A percentile compares a stretch with the other conserved stretches of the same genome.
phyloP scores from a whole-genome alignment of 78 protist species.

The Dictyostelium purpureum region DNA sequence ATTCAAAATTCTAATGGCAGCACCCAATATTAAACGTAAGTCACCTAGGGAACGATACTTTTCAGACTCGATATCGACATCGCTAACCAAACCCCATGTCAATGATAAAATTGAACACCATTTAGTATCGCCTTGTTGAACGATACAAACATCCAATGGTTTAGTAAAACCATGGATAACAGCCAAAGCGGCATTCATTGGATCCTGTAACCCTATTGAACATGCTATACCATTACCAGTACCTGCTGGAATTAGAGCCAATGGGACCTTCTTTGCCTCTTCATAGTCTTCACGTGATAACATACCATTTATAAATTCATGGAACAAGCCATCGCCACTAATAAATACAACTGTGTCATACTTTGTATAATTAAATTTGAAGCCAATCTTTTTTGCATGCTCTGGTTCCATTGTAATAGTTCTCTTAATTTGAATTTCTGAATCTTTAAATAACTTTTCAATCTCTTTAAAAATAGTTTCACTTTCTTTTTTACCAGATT shows the following conservation, averaged over 20 bases:
- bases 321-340: slow-evolving; percentile 70
- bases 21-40: slow-evolving; percentile 30
- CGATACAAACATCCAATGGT: slow-evolving; percentile 60
- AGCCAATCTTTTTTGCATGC: slow-evolving; percentile 66
- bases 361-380: slow-evolving; percentile 20
- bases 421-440: slow-evolving; percentile 13
- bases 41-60: slow-evolving; percentile 67
- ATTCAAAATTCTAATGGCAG: slow-evolving; percentile 26
- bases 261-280: slow-evolving; percentile 21
- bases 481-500: slow-evolving; percentile 34
- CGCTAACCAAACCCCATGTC: slow-evolving; percentile 60
- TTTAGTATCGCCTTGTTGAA: slow-evolving; percentile 18
- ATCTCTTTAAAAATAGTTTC: slow-evolving; percentile 30
- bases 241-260: slow-evolving; percentile 49
- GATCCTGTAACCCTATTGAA: slow-evolving; percentile 43
- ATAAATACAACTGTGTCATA: slow-evolving; percentile 57
- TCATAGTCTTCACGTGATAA: slow-evolving; percentile 53
- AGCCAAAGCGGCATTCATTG: slow-evolving; percentile 60
- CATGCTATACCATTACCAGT: slow-evolving; percentile 68
- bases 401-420: slow-evolving; percentile 54
- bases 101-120: slow-evolving; percentile 62
- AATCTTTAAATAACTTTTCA: slow-evolving; percentile 18
- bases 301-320: slow-evolving; percentile 68
- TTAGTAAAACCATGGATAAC: slow-evolving; percentile 38
- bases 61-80: slow-evolving; percentile 79